phyloP scores from a whole-genome alignment of 106 monocot genomes.

The Ottelia alismoides region DNA sequence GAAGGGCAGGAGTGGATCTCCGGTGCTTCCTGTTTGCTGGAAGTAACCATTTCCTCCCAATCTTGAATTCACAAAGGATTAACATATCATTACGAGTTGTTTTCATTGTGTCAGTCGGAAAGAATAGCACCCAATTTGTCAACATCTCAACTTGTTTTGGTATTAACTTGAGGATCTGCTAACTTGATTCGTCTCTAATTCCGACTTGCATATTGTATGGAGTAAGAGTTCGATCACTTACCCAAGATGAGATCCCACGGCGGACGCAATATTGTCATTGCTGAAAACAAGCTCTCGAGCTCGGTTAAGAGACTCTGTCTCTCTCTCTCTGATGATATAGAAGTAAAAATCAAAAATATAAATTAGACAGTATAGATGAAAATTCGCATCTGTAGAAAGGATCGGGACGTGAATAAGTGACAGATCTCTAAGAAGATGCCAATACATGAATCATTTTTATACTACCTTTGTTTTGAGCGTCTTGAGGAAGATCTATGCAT shows the following conservation, averaged over 20 bases:
- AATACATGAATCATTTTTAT: no score
- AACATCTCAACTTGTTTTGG: not conserved
- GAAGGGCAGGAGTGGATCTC: slow-evolving; percentile 36
- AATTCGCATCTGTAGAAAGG: not conserved
- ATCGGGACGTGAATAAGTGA: not conserved
- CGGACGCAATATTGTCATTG: slow-evolving; percentile 53
- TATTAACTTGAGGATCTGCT: not conserved
- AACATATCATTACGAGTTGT: no score
- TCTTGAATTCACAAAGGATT: no score
- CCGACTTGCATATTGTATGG: not conserved
- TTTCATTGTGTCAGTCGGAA: slow-evolving; percentile 13
- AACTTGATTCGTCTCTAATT: not conserved
- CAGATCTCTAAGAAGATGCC: not conserved
- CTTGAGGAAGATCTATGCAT: no score
- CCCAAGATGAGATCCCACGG: slow-evolving; percentile 40
- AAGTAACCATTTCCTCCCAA: slow-evolving; percentile 24
- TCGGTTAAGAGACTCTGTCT: slow-evolving; percentile 88
- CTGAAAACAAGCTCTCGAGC: slow-evolving; percentile 80
- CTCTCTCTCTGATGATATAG: slow-evolving; percentile 54
- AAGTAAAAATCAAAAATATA: not conserved
- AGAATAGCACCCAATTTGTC: slow-evolving; percentile 37
- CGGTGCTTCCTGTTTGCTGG: slow-evolving; percentile 11
- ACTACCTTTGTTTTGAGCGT: no score
- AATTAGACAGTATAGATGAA: no score
- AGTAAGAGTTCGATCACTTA: slow-evolving; percentile 6